Evolutionary conservation across 768 basidiomycete genomes (phyloP).

Genomic region (Psilocybe cubensis): DNA sequence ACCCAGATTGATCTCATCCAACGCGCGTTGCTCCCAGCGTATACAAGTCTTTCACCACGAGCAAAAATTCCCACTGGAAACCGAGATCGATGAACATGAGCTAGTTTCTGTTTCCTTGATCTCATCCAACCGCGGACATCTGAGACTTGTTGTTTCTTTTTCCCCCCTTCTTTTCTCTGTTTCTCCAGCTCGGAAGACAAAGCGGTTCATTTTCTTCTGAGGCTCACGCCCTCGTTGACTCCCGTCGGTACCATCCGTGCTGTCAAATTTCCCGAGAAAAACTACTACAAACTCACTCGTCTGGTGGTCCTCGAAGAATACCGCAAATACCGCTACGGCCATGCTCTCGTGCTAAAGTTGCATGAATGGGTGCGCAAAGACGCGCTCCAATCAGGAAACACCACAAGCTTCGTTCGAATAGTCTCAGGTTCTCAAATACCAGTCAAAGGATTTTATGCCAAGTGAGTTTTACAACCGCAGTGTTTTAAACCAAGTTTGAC

Average conservation of each 20-base stretch:
- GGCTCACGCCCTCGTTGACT: slow-evolving; percentile 58
- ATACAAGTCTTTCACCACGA: slow-evolving; percentile 65
- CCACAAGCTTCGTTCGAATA: slow-evolving; percentile 41
- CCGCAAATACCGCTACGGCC: slow-evolving; percentile 66
- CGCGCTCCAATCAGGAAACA: slow-evolving; percentile 28
- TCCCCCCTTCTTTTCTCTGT: slow-evolving; percentile 1
- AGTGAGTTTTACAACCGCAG: slow-evolving; percentile 46
- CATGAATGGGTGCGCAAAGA: slow-evolving; percentile 62
- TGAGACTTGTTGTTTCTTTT: slow-evolving; percentile 6
- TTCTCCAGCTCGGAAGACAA: slow-evolving; percentile 58
- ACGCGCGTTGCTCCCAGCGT: slow-evolving; percentile 29
- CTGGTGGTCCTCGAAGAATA: slow-evolving; percentile 71
- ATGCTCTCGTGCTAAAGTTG: slow-evolving; percentile 62
- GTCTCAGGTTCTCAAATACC: slow-evolving; percentile 73
- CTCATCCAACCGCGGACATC: slow-evolving; percentile 4
- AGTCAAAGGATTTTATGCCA: slow-evolving; percentile 75
- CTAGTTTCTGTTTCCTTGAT: slow-evolving; percentile 33
- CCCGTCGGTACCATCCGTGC: slow-evolving; percentile 77
- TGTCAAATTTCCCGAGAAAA: slow-evolving; percentile 35
- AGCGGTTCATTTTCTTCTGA: slow-evolving; percentile 74
- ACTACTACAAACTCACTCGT: slow-evolving; percentile 74
- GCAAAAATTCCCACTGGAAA: slow-evolving; percentile 74
- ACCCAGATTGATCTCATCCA: background rate
- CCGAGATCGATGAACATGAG: slow-evolving; percentile 83
- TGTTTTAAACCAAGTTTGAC: slow-evolving; percentile 6